Percentiles rank a stretch among this genome's conserved stretches.
Conservation (phyloP, 495 filamentous ascomycete genomes). For the Hypoxylon lienhwacheense region DNA sequence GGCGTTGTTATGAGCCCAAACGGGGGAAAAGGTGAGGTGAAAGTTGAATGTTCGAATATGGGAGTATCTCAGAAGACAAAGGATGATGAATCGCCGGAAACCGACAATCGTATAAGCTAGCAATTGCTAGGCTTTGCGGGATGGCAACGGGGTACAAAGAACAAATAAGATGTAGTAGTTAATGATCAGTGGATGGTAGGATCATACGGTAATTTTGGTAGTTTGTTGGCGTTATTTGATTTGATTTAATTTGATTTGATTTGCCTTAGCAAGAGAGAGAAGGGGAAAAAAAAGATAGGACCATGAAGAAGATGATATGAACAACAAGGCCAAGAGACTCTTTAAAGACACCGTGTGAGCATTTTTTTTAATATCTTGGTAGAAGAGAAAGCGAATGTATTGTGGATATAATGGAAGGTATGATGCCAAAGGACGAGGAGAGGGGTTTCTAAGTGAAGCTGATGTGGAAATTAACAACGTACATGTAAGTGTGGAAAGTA, state of each 20-base stretch:
- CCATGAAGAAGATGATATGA: constrained; percentile 4
- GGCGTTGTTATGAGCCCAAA: constrained; percentile 6
- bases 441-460: background rate
- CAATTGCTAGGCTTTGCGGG: constrained; percentile 21
- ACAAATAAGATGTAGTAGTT: constrained; percentile 35
- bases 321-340: constrained; percentile 27
- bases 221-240: constrained; percentile 7
- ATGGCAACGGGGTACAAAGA: constrained; percentile 25
- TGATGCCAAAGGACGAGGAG: background rate
- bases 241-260: constrained; percentile 20
- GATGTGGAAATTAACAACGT: constrained; percentile 11
- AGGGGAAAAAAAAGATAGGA: too few relatives aligned
- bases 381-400: constrained; percentile 11
- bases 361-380: constrained; percentile 22
- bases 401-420: constrained; percentile 5
- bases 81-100: constrained; percentile 15
- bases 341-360: constrained; percentile 18
- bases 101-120: constrained; percentile 19
- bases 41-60: constrained; percentile 2
- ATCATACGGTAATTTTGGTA: too few relatives aligned
- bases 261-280: too few relatives aligned
- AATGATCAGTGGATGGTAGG: constrained; percentile 22
- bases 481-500: constrained; percentile 9
- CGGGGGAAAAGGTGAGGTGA: constrained; percentile 4
- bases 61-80: constrained; percentile 25